A percentile compares a stretch with the other conserved stretches of the same genome.
Conservation (phyloP, 1,284 basidiomycete genomes). For the Filobasidium uniguttulatum region DNA sequence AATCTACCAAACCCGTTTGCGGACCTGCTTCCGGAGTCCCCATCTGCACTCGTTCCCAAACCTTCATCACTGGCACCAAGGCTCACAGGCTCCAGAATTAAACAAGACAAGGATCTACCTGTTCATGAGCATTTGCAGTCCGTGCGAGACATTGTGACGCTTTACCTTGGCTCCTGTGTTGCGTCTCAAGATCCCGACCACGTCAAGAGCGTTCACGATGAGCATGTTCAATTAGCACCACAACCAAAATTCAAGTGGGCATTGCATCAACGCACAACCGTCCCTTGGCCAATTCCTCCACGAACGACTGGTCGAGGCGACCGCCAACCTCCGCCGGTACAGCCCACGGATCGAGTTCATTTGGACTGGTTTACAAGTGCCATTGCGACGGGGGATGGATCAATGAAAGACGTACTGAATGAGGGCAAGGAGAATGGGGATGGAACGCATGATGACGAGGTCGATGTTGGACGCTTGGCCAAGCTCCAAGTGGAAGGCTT, state of each 20-base stretch:
- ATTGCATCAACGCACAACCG: slow-evolving; percentile 10
- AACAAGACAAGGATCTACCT: background rate
- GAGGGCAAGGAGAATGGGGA: background rate
- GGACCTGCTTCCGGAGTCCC: background rate
- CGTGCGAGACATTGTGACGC: background rate
- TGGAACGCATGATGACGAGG: slow-evolving; percentile 2
- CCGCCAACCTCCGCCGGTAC: background rate
- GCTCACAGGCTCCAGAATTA: background rate
- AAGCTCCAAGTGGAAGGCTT: slow-evolving; percentile 3
- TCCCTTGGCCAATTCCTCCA: background rate
- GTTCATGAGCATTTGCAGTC: background rate
- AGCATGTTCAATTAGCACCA: background rate
- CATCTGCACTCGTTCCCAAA: background rate
- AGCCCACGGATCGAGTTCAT: background rate
- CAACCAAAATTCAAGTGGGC: slow-evolving; percentile 2
- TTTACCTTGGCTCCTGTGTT: too few species aligned
- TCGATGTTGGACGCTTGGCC: slow-evolving; percentile 1
- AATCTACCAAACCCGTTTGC: background rate
- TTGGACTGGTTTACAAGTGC: slow-evolving; percentile 10
- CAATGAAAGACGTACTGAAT: background rate
- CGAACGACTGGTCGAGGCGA: background rate
- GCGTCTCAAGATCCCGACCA: too few species aligned
- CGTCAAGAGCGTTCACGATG: too few species aligned
- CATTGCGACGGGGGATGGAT: background rate
- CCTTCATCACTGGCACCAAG: background rate